phyloP scores from a whole-genome alignment of 106 monocot species.

The Allium fistulosum region DNA sequence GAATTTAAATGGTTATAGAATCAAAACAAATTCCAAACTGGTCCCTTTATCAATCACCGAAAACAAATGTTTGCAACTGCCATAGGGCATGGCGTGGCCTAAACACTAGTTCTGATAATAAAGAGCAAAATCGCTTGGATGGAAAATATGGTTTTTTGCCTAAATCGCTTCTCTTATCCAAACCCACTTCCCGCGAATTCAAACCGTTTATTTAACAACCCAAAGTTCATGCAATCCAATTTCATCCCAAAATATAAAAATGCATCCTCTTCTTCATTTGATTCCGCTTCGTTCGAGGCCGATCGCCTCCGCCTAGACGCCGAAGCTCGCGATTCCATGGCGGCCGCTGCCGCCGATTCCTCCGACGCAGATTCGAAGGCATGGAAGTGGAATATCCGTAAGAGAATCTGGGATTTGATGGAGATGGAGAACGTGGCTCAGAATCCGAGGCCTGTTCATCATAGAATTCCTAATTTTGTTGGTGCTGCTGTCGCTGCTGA shows the following conservation, averaged over 20 bases:
- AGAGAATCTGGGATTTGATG: slow-evolving; percentile 79
- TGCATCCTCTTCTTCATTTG: slow-evolving; percentile 27
- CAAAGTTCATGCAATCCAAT: background rate
- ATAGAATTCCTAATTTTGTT: slow-evolving; percentile 87
- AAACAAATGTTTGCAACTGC: too few relatives aligned
- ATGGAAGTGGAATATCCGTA: slow-evolving; percentile 88
- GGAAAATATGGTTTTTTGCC: background rate
- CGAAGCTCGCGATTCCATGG: slow-evolving; percentile 66
- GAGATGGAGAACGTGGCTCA: slow-evolving; percentile 59
- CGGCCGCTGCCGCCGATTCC: slow-evolving; percentile 4
- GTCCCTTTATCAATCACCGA: too few relatives aligned
- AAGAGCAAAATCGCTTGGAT: too few relatives aligned
- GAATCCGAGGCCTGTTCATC: slow-evolving; percentile 81
- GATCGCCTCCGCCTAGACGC: slow-evolving; percentile 70
- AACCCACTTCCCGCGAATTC: slow-evolving; percentile 1
- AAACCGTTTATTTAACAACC: background rate
- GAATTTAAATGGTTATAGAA: too few relatives aligned
- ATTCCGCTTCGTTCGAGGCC: slow-evolving; percentile 57
- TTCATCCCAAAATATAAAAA: background rate
- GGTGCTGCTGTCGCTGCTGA: slow-evolving; percentile 59
- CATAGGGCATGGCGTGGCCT: too few relatives aligned
- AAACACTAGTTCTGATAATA: too few relatives aligned
- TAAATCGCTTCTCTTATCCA: slow-evolving; percentile 4
- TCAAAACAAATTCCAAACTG: too few relatives aligned
- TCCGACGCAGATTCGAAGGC: slow-evolving; percentile 35